A percentile compares a stretch with the other conserved stretches of the same genome.
Conservation (phyloP, 192 early-diverging fungal species). For the Coemansia sp. region DNA sequence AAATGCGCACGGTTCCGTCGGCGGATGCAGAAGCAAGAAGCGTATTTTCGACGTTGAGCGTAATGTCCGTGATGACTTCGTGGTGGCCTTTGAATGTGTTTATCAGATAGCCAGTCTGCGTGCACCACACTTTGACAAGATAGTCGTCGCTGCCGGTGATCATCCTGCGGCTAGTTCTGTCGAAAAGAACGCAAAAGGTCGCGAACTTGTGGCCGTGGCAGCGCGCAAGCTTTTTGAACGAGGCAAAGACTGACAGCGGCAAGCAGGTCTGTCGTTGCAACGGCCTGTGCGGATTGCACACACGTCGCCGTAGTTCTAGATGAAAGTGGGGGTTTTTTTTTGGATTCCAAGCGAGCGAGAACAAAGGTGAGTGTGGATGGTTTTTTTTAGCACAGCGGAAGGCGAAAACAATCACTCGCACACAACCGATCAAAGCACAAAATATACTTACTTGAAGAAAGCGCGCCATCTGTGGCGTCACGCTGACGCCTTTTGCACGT, state of each 20-base stretch:
- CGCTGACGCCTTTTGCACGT: slow-evolving; percentile 2
- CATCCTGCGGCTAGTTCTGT: slow-evolving; percentile 67
- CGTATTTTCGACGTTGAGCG: slow-evolving; percentile 75
- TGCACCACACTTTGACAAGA: slow-evolving; percentile 83
- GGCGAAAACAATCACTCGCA: not conserved
- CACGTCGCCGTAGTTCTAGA: slow-evolving; percentile 20
- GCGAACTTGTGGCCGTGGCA: slow-evolving; percentile 74
- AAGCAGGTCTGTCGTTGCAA: slow-evolving; percentile 6
- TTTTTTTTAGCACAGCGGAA: too few relatives aligned
- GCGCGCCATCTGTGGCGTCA: not conserved
- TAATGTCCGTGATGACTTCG: slow-evolving; percentile 73
- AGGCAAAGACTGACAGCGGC: slow-evolving; percentile 20
- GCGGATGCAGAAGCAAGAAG: slow-evolving; percentile 73
- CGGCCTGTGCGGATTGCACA: not conserved
- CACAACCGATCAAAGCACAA: not conserved
- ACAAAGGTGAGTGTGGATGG: not conserved
- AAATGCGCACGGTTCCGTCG: slow-evolving; percentile 75
- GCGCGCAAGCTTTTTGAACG: slow-evolving; percentile 57
- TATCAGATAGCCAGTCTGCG: slow-evolving; percentile 72
- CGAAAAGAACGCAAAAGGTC: slow-evolving; percentile 76
- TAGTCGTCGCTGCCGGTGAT: slow-evolving; percentile 89
- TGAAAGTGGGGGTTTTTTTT: not conserved
- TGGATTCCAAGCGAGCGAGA: not conserved
- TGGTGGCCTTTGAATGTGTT: slow-evolving; percentile 80
- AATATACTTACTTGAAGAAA: slow-evolving; percentile 6